Evolutionary conservation across 2,329 filamentous ascomycete genomes (phyloP).

Genomic region (Cercospora citrullina): DNA sequence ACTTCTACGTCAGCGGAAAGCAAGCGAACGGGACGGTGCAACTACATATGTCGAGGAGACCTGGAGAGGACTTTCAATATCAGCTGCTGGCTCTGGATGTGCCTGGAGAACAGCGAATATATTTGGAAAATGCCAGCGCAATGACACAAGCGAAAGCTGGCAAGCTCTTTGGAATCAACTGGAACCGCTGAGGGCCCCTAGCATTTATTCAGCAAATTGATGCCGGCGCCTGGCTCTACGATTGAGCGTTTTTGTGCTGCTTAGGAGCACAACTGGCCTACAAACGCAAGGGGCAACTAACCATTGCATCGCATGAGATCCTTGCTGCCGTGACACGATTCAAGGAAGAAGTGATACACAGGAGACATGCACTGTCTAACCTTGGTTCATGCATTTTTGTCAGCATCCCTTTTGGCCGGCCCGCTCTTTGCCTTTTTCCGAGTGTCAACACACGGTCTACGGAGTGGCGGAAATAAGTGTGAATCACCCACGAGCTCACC

Average conservation of each 20-base stretch:
- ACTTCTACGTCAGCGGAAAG: slow-evolving; percentile 83
- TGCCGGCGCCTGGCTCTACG: not conserved
- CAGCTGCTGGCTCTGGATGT: slow-evolving; percentile 79
- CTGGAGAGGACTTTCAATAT: slow-evolving; percentile 69
- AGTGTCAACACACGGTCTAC: not conserved
- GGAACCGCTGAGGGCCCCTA: slow-evolving; percentile 41
- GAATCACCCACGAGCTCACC: not conserved
- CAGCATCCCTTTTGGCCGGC: not conserved
- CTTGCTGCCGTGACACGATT: not conserved
- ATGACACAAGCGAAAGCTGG: slow-evolving; percentile 40
- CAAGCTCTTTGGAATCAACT: slow-evolving; percentile 64
- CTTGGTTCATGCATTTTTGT: not conserved
- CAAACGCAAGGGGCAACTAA: not conserved
- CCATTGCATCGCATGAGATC: not conserved
- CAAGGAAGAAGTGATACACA: not conserved
- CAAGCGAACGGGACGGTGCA: slow-evolving; percentile 70
- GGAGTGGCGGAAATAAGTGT: not conserved
- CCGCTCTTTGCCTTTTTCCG: not conserved
- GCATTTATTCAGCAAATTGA: not conserved
- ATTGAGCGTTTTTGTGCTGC: not conserved
- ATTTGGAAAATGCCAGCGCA: slow-evolving; percentile 62
- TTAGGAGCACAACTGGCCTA: not conserved
- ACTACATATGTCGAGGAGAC: slow-evolving; percentile 72
- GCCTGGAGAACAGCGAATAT: slow-evolving; percentile 63
- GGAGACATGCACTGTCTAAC: not conserved